Evolutionary conservation across 257 asterid genomes (phyloP), one percentile per base, ranked within the genome.

Genomic region (Voacanga thouarsii): DNA sequence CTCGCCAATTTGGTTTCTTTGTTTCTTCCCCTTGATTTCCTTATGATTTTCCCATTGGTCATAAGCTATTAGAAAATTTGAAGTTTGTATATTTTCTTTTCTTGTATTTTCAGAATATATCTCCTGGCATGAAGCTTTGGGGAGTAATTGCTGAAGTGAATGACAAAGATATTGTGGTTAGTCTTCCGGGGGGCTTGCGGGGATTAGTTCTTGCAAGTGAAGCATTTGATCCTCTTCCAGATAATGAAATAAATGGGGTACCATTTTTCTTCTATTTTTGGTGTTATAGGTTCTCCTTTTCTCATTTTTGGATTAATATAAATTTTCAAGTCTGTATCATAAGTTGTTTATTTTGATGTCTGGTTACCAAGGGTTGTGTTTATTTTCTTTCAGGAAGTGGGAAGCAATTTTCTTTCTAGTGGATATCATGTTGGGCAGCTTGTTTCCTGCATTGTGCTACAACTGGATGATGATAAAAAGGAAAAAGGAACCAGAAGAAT

Each of bases 151-250:
- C 94, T 75, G 98, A 96, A 88, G 90, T 96, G 65, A 96, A 92
- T 80, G 94, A 90, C 84, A 96, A 96, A 83, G 99, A 96, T 87
- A 82, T 96, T 61, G 96, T 85, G 55, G 88, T 96, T 78, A 89
- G 94, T 85, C 96, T 96, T 76, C 98, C 99, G 72, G 99, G 99
- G 71, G 98, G 99, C 21, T 87, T 96, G 81, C 91, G 97, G 72
- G 99, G 99, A 76, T 78, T 96, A 78, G 96, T 92, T 78, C 97
- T 94, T 81, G 88, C 97, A n/a, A 81, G 84, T 83, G 99, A 96
- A 74, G 97, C 98, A 74, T 78, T 87, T 75, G 98, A 94, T 83
- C 88, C 90, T 39, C 77, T 89, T 71, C 51, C 72, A 41, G 86
- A 72, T 55, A 82, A 79, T 69, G 89, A 80, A 79, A 77, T 49